phyloP scores from a whole-genome alignment of 2,329 filamentous ascomycete species.

The Incumbomyces delicatus region DNA sequence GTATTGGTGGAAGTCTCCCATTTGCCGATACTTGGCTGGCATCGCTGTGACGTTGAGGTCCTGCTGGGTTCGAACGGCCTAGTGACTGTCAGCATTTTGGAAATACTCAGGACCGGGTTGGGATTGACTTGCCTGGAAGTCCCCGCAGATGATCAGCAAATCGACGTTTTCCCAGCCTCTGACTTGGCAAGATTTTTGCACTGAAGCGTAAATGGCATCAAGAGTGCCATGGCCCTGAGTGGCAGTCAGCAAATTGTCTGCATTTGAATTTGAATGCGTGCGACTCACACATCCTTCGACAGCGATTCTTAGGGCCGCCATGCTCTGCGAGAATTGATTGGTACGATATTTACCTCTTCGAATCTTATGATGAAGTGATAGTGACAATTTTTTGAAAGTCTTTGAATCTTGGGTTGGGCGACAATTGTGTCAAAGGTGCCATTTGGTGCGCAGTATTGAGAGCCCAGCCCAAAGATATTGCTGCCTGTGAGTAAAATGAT shows the following conservation, averaged over 20 bases:
- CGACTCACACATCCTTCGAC: slow-evolving; percentile 72
- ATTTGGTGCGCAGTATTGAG: too few relatives aligned
- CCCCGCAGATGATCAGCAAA: slow-evolving; percentile 85
- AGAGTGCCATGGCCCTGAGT: slow-evolving; percentile 78
- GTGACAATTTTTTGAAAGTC: too few relatives aligned
- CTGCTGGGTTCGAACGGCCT: slow-evolving; percentile 78
- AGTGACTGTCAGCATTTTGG: slow-evolving; percentile 8
- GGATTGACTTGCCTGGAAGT: slow-evolving; percentile 62
- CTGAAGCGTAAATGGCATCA: slow-evolving; percentile 78
- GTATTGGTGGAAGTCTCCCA: slow-evolving; percentile 91
- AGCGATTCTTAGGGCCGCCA: slow-evolving; percentile 54
- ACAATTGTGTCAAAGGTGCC: too few relatives aligned
- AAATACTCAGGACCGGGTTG: slow-evolving; percentile 6
- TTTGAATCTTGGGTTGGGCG: too few relatives aligned
- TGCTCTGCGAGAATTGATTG: neutral
- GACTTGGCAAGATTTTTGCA: slow-evolving; percentile 56
- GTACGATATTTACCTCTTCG: too few relatives aligned
- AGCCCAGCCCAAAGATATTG: too few relatives aligned
- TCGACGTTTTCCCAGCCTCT: slow-evolving; percentile 77
- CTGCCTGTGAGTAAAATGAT: too few relatives aligned
- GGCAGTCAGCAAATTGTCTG: slow-evolving; percentile 3
- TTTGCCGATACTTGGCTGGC: slow-evolving; percentile 72
- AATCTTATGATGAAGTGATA: too few relatives aligned
- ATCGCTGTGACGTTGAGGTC: slow-evolving; percentile 86
- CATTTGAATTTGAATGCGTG: slow-evolving; percentile 3